These are phyloP conservation scores for Cryptosporidium ryanae DNA, from an alignment of 169 alveolate genomes.

Conservation along the genomic window DNA sequence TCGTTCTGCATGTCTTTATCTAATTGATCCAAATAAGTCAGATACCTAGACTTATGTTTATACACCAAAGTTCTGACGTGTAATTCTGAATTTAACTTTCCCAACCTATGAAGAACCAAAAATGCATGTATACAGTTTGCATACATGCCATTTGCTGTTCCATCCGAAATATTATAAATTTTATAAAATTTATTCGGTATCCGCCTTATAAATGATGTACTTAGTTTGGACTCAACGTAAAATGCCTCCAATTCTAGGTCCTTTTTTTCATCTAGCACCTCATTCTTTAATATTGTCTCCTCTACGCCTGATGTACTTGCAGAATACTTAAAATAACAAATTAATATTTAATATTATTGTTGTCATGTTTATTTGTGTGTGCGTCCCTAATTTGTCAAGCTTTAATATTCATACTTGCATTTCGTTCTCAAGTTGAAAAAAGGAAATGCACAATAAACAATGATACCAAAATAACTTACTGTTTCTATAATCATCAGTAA, in stretches of 20 bases:
- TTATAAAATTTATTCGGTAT: slow-evolving; percentile 25
- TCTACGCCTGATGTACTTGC: too few species aligned
- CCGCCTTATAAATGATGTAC: slow-evolving; percentile 16
- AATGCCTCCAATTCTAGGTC: slow-evolving; percentile 42
- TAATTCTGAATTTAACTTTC: neutral
- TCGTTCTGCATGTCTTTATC: neutral
- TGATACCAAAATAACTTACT: too few species aligned
- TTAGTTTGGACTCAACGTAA: slow-evolving; percentile 10
- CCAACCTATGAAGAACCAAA: neutral
- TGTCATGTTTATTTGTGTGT: too few species aligned
- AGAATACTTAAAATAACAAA: too few species aligned
- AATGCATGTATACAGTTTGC: slow-evolving; percentile 37
- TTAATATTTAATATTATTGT: too few species aligned
- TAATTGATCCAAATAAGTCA: neutral
- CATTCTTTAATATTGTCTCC: neutral
- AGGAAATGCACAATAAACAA: too few species aligned
- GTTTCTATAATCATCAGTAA: too few species aligned
- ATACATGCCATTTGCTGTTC: slow-evolving; percentile 47
- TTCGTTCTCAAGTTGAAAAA: too few species aligned
- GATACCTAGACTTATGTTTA: slow-evolving; percentile 2
- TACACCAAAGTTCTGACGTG: slow-evolving; percentile 45
- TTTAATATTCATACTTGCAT: too few species aligned
- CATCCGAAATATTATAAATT: slow-evolving; percentile 26
- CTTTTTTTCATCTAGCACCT: neutral
- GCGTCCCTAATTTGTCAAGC: too few species aligned